A percentile compares a stretch with the other conserved stretches of the same genome.
Evolutionary conservation across 1,139 yeast species (phyloP).

Genomic region (Casaregolazyma lundiana): DNA sequence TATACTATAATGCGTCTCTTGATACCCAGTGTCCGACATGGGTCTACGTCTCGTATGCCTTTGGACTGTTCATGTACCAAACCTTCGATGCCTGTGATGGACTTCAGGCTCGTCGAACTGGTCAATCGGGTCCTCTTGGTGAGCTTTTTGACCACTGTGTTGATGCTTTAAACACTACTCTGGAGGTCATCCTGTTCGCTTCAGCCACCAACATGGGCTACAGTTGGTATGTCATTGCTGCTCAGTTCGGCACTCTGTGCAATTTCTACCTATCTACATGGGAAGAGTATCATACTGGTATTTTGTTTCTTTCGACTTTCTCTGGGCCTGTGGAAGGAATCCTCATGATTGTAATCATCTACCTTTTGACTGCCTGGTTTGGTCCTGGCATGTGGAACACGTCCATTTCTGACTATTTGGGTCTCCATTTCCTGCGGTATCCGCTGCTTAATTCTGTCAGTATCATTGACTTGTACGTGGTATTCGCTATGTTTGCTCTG

Average conservation of each 20-base stretch:
- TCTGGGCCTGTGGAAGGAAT: conserved; percentile 97
- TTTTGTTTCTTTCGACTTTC: conserved; percentile 68
- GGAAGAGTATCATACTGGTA: conserved; percentile 94
- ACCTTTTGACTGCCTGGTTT: conserved; percentile 55
- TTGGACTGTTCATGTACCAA: conserved; percentile 84
- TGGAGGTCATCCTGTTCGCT: conserved; percentile 68
- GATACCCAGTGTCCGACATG: conserved; percentile 62
- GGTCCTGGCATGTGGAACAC: conserved; percentile 58
- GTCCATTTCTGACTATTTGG: conserved; percentile 19
- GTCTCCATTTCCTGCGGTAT: conserved; percentile 10
- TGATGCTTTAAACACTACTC: conserved; percentile 84
- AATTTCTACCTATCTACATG: conserved; percentile 90
- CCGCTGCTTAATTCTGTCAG: conserved; percentile 11
- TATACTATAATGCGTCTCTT: conserved; percentile 70
- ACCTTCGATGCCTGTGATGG: conserved; percentile 98
- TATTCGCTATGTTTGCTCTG: conserved; percentile 53
- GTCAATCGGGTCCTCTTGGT: conserved; percentile 92
- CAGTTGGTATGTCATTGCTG: conserved; percentile 53
- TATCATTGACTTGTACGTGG: conserved; percentile 43
- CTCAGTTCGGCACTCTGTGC: conserved; percentile 70
- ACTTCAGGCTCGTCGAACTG: conserved; percentile 85
- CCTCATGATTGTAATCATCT: conserved; percentile 54
- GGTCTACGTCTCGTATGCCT: conserved; percentile 75
- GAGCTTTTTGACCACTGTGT: conserved; percentile 91
- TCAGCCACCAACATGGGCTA: conserved; percentile 72